Evolutionary conservation across 331 rosid species (phyloP).

Genomic region (Cydonia oblonga): DNA sequence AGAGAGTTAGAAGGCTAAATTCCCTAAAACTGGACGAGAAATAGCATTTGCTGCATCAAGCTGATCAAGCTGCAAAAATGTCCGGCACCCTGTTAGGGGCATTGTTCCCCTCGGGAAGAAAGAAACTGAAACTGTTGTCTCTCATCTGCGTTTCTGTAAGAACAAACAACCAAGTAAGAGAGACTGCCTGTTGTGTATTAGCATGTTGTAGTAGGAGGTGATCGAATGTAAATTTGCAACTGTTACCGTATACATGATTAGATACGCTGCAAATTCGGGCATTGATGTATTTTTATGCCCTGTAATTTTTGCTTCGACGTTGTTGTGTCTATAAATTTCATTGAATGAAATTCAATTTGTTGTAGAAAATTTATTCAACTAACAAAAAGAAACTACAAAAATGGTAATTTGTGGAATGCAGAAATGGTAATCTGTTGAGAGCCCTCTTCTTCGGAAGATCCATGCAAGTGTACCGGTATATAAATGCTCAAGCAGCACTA

Average conservation of each 20-base stretch:
- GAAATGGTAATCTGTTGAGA: neutral
- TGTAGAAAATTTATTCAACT: neutral
- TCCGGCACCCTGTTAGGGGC: conserved; percentile 15
- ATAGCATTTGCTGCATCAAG: conserved; percentile 13
- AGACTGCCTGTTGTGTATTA: conserved; percentile 26
- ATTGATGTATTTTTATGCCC: conserved; percentile 21
- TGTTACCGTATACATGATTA: conserved; percentile 12
- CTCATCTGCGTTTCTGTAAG: conserved; percentile 5
- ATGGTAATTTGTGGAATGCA: neutral
- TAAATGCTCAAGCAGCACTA: neutral
- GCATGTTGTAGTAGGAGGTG: conserved; percentile 35
- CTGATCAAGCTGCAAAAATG: conserved; percentile 19
- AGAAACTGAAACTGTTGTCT: conserved; percentile 13
- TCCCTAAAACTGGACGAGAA: conserved; percentile 48
- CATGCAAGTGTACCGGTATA: neutral
- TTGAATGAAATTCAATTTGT: conserved; percentile 3
- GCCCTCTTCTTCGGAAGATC: too few relatives aligned
- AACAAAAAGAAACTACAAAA: neutral
- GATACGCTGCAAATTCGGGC: conserved; percentile 26
- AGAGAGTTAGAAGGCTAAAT: conserved; percentile 66
- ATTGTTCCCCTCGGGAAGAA: conserved; percentile 19
- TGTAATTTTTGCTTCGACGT: conserved; percentile 17
- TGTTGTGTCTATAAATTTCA: conserved; percentile 1
- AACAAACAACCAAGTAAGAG: conserved; percentile 17
- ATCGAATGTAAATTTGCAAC: conserved; percentile 41